These are phyloP conservation scores for Hymenoscyphus fraxineus DNA, from an alignment of 2,329 filamentous ascomycete genomes.

Conservation along the genomic window DNA sequence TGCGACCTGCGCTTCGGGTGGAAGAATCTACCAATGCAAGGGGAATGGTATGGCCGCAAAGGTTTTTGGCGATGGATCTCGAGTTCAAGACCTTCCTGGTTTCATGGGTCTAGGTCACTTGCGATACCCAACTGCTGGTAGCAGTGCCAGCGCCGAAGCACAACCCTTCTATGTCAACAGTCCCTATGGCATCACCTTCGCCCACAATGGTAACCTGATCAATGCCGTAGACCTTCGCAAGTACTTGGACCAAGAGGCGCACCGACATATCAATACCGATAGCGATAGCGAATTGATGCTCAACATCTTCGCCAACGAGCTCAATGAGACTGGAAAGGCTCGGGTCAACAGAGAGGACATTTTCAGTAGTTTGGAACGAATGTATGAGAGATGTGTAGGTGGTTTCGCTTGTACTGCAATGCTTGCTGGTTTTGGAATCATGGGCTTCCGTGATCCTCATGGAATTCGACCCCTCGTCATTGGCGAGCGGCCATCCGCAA, in stretches of 20 bases:
- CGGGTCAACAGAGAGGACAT: constrained; percentile 76
- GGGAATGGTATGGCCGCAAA: constrained; percentile 82
- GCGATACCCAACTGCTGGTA: constrained; percentile 86
- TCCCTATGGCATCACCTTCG: constrained; percentile 76
- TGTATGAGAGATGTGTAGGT: constrained; percentile 70
- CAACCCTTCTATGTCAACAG: constrained; percentile 92
- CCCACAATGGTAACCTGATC: constrained; percentile 87
- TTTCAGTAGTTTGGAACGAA: constrained; percentile 66
- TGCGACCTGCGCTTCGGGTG: constrained; percentile 68
- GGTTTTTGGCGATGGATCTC: constrained; percentile 77
- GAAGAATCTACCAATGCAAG: constrained; percentile 84
- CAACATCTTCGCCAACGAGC: constrained; percentile 81
- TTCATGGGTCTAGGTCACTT: constrained; percentile 85
- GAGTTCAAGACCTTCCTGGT: constrained; percentile 71
- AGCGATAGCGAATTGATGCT: constrained; percentile 84
- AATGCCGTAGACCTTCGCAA: constrained; percentile 64
- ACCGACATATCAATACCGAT: constrained; percentile 65
- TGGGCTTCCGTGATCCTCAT: constrained; percentile 75
- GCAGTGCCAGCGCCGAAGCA: constrained; percentile 76
- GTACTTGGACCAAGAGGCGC: constrained; percentile 42
- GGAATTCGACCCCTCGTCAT: constrained; percentile 81
- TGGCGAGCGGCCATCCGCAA: constrained; percentile 67
- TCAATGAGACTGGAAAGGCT: constrained; percentile 76
- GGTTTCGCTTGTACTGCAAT: constrained; percentile 79
- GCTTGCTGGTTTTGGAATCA: constrained; percentile 75